Evolutionary conservation across 2,329 filamentous ascomycete genomes (phyloP).

Genomic region (Fusarium albosuccineum): DNA sequence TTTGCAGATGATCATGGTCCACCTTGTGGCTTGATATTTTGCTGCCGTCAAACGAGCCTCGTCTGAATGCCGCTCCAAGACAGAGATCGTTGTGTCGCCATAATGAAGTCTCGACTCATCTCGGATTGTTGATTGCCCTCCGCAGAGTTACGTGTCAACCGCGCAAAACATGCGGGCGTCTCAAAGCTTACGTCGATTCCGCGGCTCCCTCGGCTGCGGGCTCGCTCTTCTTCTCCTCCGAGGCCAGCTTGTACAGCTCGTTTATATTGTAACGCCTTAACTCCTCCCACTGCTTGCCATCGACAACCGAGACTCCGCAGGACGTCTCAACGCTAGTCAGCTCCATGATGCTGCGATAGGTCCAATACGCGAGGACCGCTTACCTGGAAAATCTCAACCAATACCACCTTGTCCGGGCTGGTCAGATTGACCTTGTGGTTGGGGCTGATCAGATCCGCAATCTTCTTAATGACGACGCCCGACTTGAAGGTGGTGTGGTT

Average conservation of each 20-base stretch:
- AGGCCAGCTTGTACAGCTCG: slow-evolving; percentile 71
- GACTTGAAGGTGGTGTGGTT: slow-evolving; percentile 78
- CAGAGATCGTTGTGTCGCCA: slow-evolving; percentile 19
- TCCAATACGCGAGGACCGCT: slow-evolving; percentile 40
- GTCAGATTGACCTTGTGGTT: slow-evolving; percentile 83
- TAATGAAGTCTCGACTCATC: slow-evolving; percentile 15
- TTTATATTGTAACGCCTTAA: slow-evolving; percentile 84
- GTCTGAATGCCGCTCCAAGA: slow-evolving; percentile 2
- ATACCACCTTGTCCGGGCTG: slow-evolving; percentile 81
- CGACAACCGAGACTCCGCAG: slow-evolving; percentile 84
- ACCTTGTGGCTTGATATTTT: neutral
- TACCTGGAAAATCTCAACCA: slow-evolving; percentile 87
- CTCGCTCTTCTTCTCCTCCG: slow-evolving; percentile 36
- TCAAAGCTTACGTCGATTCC: slow-evolving; percentile 35
- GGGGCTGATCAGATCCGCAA: slow-evolving; percentile 74
- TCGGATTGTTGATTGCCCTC: slow-evolving; percentile 13
- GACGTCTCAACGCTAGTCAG: slow-evolving; percentile 68
- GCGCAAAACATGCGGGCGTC: slow-evolving; percentile 15
- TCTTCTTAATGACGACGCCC: slow-evolving; percentile 76
- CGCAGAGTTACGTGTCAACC: slow-evolving; percentile 27
- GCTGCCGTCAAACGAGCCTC: neutral
- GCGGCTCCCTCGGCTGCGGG: slow-evolving; percentile 30
- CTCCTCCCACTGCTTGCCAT: slow-evolving; percentile 75
- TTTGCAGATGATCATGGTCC: neutral
- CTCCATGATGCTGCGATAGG: slow-evolving; percentile 32